Percentiles rank a stretch among this genome's conserved stretches.
Evolutionary conservation across 768 basidiomycete species (phyloP).

Genomic region (Tylopilus intermedius): DNA sequence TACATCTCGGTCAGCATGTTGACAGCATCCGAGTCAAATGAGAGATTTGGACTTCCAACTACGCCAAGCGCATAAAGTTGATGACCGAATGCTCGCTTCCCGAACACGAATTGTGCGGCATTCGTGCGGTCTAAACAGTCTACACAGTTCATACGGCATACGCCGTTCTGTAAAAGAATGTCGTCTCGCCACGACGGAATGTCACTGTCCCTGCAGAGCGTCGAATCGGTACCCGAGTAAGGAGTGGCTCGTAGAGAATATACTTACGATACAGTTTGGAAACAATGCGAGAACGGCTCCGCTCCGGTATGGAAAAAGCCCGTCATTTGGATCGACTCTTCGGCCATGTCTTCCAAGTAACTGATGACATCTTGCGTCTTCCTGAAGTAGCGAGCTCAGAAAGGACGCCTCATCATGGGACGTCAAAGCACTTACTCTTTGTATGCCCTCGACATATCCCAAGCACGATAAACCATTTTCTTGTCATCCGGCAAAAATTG

Average conservation of each 20-base stretch:
- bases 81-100: constrained; percentile 89
- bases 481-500: constrained; percentile 86
- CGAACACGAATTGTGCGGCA: constrained; percentile 94
- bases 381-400: constrained; percentile 36
- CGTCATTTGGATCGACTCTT: constrained; percentile 87
- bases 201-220: constrained; percentile 27
- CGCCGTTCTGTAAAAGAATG: constrained; percentile 84
- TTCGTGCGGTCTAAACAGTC: constrained; percentile 97
- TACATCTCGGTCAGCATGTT: constrained; percentile 99
- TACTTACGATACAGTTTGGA: constrained; percentile 41
- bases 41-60: constrained; percentile 76
- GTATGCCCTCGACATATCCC: constrained; percentile 95
- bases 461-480: constrained; percentile 87
- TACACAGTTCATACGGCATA: constrained; percentile 93
- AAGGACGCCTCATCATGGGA: background rate
- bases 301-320: constrained; percentile 94
- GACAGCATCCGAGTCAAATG: constrained; percentile 90
- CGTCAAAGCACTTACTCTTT: constrained; percentile 62
- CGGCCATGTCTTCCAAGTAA: constrained; percentile 90
- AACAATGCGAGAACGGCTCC: constrained; percentile 72
- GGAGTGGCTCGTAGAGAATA: background rate
- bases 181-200: constrained; percentile 48
- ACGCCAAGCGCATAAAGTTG: constrained; percentile 94
- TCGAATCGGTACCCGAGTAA: background rate
- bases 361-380: constrained; percentile 95